phyloP scores from a whole-genome alignment of 129 eudicot genomes.

The Flaveria sonorensis region DNA sequence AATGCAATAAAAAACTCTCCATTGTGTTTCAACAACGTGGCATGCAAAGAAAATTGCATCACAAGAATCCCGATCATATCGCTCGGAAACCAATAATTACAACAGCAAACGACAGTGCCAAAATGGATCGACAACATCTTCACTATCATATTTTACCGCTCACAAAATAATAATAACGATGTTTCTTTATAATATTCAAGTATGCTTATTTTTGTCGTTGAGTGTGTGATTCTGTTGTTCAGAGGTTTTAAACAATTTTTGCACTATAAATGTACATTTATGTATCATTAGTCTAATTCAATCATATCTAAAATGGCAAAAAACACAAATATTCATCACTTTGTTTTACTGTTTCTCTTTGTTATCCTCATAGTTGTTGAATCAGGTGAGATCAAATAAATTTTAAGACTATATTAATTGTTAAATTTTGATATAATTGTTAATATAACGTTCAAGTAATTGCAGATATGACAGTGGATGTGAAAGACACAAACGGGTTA shows the following conservation, averaged over 20 bases:
- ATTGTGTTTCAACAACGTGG: no score
- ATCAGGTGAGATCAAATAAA: constrained; percentile 10
- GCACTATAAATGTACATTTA: constrained; percentile 13
- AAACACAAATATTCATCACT: neutral
- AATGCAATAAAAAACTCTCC: no score
- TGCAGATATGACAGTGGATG: constrained; percentile 8
- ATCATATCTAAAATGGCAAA: constrained; percentile 14
- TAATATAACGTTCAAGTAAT: neutral
- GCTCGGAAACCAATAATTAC: no score
- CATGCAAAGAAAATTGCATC: no score
- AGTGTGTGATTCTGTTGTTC: neutral
- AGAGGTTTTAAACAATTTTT: constrained; percentile 10
- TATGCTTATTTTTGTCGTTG: neutral
- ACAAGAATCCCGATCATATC: no score
- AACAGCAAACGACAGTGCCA: no score
- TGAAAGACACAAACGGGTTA: neutral
- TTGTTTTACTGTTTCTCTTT: neutral
- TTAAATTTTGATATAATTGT: neutral
- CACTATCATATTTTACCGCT: no score
- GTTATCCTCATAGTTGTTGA: constrained; percentile 11
- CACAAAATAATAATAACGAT: no score
- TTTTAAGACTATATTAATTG: neutral
- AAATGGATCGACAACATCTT: no score
- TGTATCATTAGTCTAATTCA: neutral
- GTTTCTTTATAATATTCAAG: neutral